Evolutionary conservation across 2,329 filamentous ascomycete species (phyloP).

Genomic region (Paraphoma chrysanthemicola): DNA sequence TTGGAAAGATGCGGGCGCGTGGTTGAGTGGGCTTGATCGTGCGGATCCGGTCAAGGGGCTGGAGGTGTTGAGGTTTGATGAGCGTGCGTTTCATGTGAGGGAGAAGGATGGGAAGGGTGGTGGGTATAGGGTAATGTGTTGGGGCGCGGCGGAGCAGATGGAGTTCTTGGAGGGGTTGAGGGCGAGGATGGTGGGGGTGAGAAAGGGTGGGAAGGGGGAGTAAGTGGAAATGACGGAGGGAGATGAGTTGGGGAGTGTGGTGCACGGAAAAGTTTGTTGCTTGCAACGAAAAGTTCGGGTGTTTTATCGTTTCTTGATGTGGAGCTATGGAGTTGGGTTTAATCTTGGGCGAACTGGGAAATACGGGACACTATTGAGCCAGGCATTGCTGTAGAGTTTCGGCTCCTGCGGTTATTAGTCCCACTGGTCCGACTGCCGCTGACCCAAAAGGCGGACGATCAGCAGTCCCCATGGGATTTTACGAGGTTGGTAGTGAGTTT

Average conservation of each 20-base stretch:
- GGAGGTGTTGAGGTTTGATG: constrained; percentile 12
- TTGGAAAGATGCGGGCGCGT: constrained; percentile 34
- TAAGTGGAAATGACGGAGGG: neutral
- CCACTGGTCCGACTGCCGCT: no score
- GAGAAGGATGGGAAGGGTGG: constrained; percentile 8
- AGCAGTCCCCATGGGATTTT: no score
- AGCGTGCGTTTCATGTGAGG: constrained; percentile 13
- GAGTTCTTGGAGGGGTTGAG: constrained; percentile 13
- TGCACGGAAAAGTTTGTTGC: neutral
- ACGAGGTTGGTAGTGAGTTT: no score
- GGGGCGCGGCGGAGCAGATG: constrained; percentile 12
- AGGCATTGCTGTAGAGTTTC: no score
- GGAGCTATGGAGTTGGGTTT: neutral
- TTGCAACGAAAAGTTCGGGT: neutral
- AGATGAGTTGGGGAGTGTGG: neutral
- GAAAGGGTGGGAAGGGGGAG: no score
- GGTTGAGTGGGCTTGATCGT: constrained; percentile 7
- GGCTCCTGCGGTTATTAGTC: no score
- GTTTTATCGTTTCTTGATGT: constrained; percentile 16
- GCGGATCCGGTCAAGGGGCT: constrained; percentile 11
- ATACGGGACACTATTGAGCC: neutral
- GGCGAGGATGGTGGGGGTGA: constrained; percentile 6
- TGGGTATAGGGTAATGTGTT: constrained; percentile 5
- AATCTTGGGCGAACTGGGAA: neutral
- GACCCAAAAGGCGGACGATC: no score